Evolutionary conservation across 345 rosid genomes (phyloP).

Genomic region (Populus tremula): DNA sequence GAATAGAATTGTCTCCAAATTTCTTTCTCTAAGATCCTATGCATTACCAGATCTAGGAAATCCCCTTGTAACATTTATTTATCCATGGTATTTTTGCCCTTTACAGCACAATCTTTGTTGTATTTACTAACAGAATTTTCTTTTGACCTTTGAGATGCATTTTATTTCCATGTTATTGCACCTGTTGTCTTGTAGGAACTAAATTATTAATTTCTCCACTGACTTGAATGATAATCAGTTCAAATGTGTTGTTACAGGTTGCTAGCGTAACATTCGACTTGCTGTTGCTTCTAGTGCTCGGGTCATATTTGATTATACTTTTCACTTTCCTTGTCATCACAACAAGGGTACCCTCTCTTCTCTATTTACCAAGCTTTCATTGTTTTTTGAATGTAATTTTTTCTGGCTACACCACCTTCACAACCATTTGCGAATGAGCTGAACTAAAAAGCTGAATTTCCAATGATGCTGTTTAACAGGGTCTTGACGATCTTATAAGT

Average conservation of each 20-base stretch:
- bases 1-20: too few relatives aligned
- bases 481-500: slow-evolving; percentile 92
- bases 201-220: neutral
- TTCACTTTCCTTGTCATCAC: slow-evolving; percentile 92
- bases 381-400: neutral
- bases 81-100: too few relatives aligned
- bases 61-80: too few relatives aligned
- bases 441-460: neutral
- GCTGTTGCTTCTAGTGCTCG: slow-evolving; percentile 83
- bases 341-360: slow-evolving; percentile 64
- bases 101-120: too few relatives aligned
- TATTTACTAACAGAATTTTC: neutral
- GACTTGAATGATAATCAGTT: slow-evolving; percentile 2
- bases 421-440: neutral
- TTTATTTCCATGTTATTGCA: neutral
- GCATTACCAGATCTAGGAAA: too few relatives aligned
- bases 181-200: neutral
- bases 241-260: slow-evolving; percentile 55
- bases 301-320: slow-evolving; percentile 83
- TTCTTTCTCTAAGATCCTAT: too few relatives aligned
- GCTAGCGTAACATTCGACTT: slow-evolving; percentile 98
- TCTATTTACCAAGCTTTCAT: neutral
- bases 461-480: slow-evolving; percentile 43
- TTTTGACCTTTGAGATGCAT: neutral
- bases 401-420: neutral